Percentiles rank a stretch among this genome's conserved stretches.
Conservation (phyloP, 495 filamentous ascomycete genomes). For the Delitschia confertaspora region DNA sequence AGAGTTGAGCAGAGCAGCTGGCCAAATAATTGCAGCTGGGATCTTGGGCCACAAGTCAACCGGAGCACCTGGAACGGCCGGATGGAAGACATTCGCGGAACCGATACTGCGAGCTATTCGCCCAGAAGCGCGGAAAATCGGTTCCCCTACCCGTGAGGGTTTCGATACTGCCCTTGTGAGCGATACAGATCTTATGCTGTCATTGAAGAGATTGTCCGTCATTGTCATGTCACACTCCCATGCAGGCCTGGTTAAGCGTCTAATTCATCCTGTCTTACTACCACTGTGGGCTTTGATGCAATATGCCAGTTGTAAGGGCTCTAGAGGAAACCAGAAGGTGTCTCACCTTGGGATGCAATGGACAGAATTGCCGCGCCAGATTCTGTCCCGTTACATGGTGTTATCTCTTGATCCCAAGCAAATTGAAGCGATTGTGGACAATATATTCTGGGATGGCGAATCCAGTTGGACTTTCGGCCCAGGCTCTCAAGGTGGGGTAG, state of each 20-base stretch:
- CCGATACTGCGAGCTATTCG: constrained; percentile 56
- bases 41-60: constrained; percentile 57
- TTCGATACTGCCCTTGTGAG: constrained; percentile 36
- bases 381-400: constrained; percentile 44
- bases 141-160: background rate
- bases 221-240: constrained; percentile 62
- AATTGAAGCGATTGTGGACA: constrained; percentile 40
- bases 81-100: constrained; percentile 59
- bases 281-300: constrained; percentile 60
- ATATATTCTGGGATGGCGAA: constrained; percentile 47
- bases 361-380: constrained; percentile 16
- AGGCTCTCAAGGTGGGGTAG: constrained; percentile 34
- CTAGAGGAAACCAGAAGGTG: constrained; percentile 17
- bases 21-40: constrained; percentile 66
- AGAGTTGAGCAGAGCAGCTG: constrained; percentile 57
- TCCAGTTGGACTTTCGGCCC: constrained; percentile 41
- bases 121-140: constrained; percentile 30
- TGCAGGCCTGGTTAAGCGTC: constrained; percentile 60
- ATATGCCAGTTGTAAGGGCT: constrained; percentile 39
- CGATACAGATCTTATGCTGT: constrained; percentile 38
- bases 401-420: constrained; percentile 40
- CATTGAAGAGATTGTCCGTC: constrained; percentile 48
- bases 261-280: constrained; percentile 55
- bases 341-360: constrained; percentile 9
- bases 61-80: constrained; percentile 60